Percentiles rank a stretch among this genome's conserved stretches.
phyloP scores from a whole-genome alignment of 2,329 filamentous ascomycete genomes.

The Sarocladium kiliense region DNA sequence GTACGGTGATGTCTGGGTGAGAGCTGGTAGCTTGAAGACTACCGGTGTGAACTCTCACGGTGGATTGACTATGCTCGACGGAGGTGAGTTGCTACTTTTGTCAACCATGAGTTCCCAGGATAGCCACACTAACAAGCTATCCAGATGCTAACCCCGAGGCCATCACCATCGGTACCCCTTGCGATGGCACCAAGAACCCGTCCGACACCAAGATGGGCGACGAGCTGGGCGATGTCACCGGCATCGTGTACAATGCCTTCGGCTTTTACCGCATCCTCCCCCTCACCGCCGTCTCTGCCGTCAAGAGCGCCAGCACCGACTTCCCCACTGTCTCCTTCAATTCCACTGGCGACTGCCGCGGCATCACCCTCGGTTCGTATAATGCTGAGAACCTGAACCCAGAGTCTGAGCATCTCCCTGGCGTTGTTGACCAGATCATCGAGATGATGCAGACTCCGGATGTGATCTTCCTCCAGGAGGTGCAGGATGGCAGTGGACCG shows the following conservation, averaged over 20 bases:
- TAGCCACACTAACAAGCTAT: constrained; percentile 12
- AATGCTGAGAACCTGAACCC: constrained; percentile 66
- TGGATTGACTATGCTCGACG: constrained; percentile 57
- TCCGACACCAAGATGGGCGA: constrained; percentile 59
- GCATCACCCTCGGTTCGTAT: constrained; percentile 61
- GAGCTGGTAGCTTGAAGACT: constrained; percentile 55
- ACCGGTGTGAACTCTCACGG: constrained; percentile 59
- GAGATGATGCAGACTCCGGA: constrained; percentile 58
- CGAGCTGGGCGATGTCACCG: constrained; percentile 58
- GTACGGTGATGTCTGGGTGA: constrained; percentile 65
- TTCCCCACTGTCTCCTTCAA: constrained; percentile 46
- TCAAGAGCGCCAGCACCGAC: constrained; percentile 38
- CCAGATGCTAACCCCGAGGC: constrained; percentile 67
- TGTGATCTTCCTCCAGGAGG: constrained; percentile 64
- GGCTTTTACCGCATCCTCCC: constrained; percentile 67
- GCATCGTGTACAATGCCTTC: constrained; percentile 60
- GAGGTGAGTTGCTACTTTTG: constrained; percentile 30
- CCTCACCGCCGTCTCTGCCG: constrained; percentile 48
- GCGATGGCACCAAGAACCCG: constrained; percentile 60
- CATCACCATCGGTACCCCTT: constrained; percentile 58
- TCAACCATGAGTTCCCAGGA: not conserved
- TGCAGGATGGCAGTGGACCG: constrained; percentile 62
- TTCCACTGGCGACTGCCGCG: constrained; percentile 52
- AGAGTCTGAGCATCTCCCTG: constrained; percentile 47
- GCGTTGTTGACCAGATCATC: constrained; percentile 60